Conservation (phyloP, 805 yeast genomes). For the Metschnikowia picachoensis region DNA sequence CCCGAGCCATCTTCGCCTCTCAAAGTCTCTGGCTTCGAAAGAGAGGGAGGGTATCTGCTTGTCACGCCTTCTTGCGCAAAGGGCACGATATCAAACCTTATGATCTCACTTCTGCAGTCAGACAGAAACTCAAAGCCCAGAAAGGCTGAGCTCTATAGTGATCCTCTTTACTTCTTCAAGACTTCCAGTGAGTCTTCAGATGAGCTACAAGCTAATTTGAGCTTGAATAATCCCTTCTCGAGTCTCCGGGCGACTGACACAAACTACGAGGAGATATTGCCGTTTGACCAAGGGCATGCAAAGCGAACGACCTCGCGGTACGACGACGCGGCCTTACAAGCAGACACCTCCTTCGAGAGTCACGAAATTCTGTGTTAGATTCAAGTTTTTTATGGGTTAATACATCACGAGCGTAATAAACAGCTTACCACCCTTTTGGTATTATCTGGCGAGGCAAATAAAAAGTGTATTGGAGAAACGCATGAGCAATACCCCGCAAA, state of each 20-base stretch:
- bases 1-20: slow-evolving; percentile 7
- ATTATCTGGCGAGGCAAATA: no score
- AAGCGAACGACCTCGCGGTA: slow-evolving; percentile 6
- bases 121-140: slow-evolving; percentile 9
- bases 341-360: slow-evolving; percentile 14
- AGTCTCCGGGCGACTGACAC: slow-evolving; percentile 5
- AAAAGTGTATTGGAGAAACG: no score
- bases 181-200: slow-evolving; percentile 10
- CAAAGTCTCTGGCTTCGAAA: neutral
- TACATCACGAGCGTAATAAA: neutral
- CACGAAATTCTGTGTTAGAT: slow-evolving; percentile 14
- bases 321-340: slow-evolving; percentile 9
- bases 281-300: slow-evolving; percentile 1
- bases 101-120: slow-evolving; percentile 10
- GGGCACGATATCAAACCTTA: slow-evolving; percentile 1
- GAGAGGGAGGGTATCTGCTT: slow-evolving; percentile 2
- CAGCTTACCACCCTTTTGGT: no score
- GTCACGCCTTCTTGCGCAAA: neutral
- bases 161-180: slow-evolving; percentile 9
- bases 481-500: slow-evolving; percentile 1
- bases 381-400: neutral
- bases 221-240: slow-evolving; percentile 7
- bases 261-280: slow-evolving; percentile 3
- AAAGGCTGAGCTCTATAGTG: slow-evolving; percentile 12
- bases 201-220: slow-evolving; percentile 2